Evolutionary conservation across 345 rosid genomes (phyloP), one percentile per base, ranked within the genome.

Genomic region (Aquilaria malaccensis): DNA sequence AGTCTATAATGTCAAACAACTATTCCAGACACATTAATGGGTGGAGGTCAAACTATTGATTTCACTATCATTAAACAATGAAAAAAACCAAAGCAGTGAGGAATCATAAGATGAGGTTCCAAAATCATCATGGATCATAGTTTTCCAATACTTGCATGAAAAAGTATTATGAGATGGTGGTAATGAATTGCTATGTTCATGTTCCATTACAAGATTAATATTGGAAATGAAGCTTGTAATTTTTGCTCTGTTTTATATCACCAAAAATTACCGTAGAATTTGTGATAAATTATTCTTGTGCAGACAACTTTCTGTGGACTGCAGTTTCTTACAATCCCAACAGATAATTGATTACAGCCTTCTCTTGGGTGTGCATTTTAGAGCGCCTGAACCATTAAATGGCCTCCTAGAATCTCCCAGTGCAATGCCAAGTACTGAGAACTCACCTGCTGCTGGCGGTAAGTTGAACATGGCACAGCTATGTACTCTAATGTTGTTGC

Each of bases 311-410:
- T 56, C 76, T 57, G 63, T 82, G 31, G 95, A 87, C 74, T 82
- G 90, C 82, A 66, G 15, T 58, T 87, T 87, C 71, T 70, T 87
- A 75, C 88, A 82, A 71, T 87, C 95, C 63, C 88, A 84, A 66
- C 79, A 81, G 13, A 82, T 87, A 59, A 84, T 87, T 55, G 95
- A 87, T 74, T 87, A 87, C 66, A 87, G 95, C 74, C 95, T 87
- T 69, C 72, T 87, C 66, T 66, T 87, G 74, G 95, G 95, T 47
- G 59, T 87, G 62, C 90, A 87, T 74, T 87, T 87, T 70, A 84
- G 90, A 82, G 95, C 88, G n/a, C 95, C 95, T 13, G 85, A 74
- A 54, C 85, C 76, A 49, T 75, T 87, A 72, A 80, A 76, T 72
- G 79, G 79, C 59, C 63, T 82, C 53, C 77, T 87, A 50, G 81